These are phyloP conservation scores for Kazachstania sp. DNA, from an alignment of 1,139 yeast genomes.

Conservation along the genomic window DNA sequence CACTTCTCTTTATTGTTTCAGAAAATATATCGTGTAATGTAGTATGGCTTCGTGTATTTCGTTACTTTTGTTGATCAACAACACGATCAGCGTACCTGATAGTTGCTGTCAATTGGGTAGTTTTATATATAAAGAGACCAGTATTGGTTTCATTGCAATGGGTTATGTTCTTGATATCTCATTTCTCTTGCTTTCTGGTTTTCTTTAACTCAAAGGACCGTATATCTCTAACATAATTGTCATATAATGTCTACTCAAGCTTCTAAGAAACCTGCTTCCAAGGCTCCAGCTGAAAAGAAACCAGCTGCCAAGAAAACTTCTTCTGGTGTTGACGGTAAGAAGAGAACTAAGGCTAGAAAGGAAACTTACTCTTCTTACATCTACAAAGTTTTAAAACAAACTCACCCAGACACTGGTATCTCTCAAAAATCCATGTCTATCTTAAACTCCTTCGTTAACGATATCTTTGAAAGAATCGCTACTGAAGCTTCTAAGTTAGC, in stretches of 20 bases:
- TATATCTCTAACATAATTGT: conserved; percentile 3
- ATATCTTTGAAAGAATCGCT: conserved; percentile 91
- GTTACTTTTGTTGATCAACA: too few relatives aligned
- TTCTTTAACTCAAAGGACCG: background rate
- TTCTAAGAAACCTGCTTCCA: conserved; percentile 98
- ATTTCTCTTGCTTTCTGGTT: too few relatives aligned
- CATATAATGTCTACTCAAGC: conserved; percentile 86
- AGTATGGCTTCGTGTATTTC: too few relatives aligned
- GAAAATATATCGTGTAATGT: too few relatives aligned
- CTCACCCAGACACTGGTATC: conserved; percentile 99
- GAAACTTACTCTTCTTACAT: conserved; percentile 98
- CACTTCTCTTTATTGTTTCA: too few relatives aligned
- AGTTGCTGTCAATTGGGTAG: too few relatives aligned
- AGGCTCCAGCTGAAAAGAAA: conserved; percentile 97
- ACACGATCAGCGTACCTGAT: too few relatives aligned
- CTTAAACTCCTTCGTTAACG: conserved; percentile 98
- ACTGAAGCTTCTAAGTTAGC: conserved; percentile 98
- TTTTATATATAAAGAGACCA: too few relatives aligned
- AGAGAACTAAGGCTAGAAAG: conserved; percentile 96
- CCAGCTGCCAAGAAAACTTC: conserved; percentile 95
- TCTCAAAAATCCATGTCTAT: conserved; percentile 99
- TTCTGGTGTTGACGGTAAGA: conserved; percentile 65
- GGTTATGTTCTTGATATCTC: background rate
- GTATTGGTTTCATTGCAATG: too few relatives aligned
- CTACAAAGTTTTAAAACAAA: conserved; percentile 97